A percentile compares a stretch with the other conserved stretches of the same genome.
Evolutionary conservation across 2,329 filamentous ascomycete species (phyloP).

Genomic region (Harringtonia aguacate): DNA sequence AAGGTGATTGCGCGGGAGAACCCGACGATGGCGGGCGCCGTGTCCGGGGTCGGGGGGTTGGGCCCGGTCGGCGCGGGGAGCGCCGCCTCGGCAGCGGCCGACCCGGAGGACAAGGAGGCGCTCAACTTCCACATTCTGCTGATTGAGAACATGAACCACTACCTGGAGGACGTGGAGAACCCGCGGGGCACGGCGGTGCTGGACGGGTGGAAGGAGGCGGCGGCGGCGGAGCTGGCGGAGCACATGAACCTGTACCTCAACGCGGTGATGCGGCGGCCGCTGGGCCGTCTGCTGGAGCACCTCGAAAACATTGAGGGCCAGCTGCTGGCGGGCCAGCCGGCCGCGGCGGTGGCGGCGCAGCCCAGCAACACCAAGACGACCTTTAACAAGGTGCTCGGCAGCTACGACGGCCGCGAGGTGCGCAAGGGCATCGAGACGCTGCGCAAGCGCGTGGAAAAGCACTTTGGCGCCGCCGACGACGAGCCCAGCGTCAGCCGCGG

Average conservation of each 20-base stretch:
- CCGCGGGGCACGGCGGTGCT: slow-evolving; percentile 59
- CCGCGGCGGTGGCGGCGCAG: slow-evolving; percentile 60
- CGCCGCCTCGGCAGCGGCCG: slow-evolving; percentile 26
- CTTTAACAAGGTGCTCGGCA: slow-evolving; percentile 76
- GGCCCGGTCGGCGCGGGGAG: slow-evolving; percentile 20
- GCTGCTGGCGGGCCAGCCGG: slow-evolving; percentile 46
- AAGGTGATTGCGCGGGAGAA: slow-evolving; percentile 81
- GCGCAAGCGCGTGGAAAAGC: slow-evolving; percentile 89
- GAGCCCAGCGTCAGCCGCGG: slow-evolving; percentile 45
- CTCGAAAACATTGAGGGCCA: slow-evolving; percentile 78
- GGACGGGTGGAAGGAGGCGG: slow-evolving; percentile 72
- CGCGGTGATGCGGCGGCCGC: slow-evolving; percentile 76
- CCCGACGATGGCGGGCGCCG: slow-evolving; percentile 25
- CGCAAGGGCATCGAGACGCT: slow-evolving; percentile 83
- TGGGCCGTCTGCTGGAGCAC: slow-evolving; percentile 86
- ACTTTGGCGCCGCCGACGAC: slow-evolving; percentile 85
- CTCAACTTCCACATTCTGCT: slow-evolving; percentile 95
- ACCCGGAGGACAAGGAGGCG: slow-evolving; percentile 85
- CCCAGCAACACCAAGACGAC: slow-evolving; percentile 72
- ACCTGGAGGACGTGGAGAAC: slow-evolving; percentile 83
- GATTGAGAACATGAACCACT: slow-evolving; percentile 99
- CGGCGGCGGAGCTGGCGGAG: slow-evolving; percentile 67
- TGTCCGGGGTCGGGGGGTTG: slow-evolving; percentile 25
- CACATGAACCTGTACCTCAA: slow-evolving; percentile 82
- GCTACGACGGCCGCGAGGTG: slow-evolving; percentile 75